Evolutionary conservation across 345 rosid species (phyloP).

Genomic region (Psidium friedrichsthalianum): DNA sequence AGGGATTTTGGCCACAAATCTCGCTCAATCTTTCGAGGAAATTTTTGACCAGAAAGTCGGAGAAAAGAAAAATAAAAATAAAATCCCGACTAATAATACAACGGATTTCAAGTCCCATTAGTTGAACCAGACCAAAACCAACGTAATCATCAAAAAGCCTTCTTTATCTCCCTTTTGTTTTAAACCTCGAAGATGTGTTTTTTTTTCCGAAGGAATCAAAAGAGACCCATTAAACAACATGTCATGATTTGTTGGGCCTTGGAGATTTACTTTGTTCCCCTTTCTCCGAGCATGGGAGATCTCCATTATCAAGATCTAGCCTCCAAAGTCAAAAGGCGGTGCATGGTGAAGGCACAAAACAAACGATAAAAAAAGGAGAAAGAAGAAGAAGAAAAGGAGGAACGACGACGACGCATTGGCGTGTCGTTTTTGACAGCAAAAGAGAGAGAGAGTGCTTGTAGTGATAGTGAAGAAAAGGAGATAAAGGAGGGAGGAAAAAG

Average conservation of each 20-base stretch:
- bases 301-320: constrained; percentile 28
- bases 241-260: background rate
- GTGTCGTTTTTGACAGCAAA: background rate
- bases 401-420: background rate
- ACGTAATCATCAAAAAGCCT: background rate
- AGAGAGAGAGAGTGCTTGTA: background rate
- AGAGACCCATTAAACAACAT: background rate
- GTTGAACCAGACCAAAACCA: background rate
- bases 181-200: background rate
- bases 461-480: background rate
- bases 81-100: background rate
- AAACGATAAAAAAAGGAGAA: background rate
- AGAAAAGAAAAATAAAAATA: background rate
- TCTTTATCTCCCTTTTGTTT: background rate
- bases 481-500: background rate
- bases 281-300: constrained; percentile 14
- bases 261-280: constrained; percentile 9
- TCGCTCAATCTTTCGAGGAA: background rate
- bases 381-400: background rate
- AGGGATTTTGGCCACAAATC: background rate
- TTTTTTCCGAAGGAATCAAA: background rate
- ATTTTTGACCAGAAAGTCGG: background rate
- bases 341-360: constrained; percentile 7
- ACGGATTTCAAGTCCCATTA: background rate
- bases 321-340: constrained; percentile 39